phyloP scores from a whole-genome alignment of 2,329 filamentous ascomycete genomes.

The Colletotrichum acutatum region DNA sequence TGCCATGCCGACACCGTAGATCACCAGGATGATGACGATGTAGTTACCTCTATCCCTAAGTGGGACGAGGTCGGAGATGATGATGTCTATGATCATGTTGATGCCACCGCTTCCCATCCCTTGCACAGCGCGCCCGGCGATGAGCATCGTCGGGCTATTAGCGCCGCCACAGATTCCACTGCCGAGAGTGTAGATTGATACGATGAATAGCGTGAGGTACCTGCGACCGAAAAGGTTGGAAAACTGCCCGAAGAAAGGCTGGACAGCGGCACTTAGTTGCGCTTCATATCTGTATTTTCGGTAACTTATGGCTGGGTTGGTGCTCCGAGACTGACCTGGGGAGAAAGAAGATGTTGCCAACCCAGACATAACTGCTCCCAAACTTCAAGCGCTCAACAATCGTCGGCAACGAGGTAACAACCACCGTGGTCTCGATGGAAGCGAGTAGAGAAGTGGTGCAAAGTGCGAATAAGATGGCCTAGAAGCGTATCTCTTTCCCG shows the following conservation, averaged over 20 bases:
- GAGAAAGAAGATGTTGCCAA: too few relatives aligned
- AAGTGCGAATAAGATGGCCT: constrained; percentile 41
- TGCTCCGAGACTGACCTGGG: too few relatives aligned
- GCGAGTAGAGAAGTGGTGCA: constrained; percentile 41
- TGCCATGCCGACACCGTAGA: constrained; percentile 46
- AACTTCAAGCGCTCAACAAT: too few relatives aligned
- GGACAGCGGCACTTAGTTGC: too few relatives aligned
- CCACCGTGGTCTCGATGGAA: constrained; percentile 30
- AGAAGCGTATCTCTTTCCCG: constrained; percentile 39
- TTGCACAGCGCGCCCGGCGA: constrained; percentile 60
- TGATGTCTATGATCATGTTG: constrained; percentile 46
- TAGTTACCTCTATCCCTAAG: constrained; percentile 56
- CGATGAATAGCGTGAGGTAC: constrained; percentile 50
- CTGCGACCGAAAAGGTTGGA: constrained; percentile 65
- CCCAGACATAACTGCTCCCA: too few relatives aligned
- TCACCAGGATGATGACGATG: constrained; percentile 44
- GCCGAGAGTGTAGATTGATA: constrained; percentile 61
- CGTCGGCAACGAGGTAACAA: too few relatives aligned
- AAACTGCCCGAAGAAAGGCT: constrained; percentile 50
- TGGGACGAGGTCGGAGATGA: constrained; percentile 59
- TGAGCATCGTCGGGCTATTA: constrained; percentile 54
- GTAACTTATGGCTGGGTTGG: too few relatives aligned
- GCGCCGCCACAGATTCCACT: constrained; percentile 64
- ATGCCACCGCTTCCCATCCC: constrained; percentile 55
- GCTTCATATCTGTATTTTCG: too few relatives aligned